Conservation (phyloP, 75 land plant species). For the Cryptomeria japonica region DNA sequence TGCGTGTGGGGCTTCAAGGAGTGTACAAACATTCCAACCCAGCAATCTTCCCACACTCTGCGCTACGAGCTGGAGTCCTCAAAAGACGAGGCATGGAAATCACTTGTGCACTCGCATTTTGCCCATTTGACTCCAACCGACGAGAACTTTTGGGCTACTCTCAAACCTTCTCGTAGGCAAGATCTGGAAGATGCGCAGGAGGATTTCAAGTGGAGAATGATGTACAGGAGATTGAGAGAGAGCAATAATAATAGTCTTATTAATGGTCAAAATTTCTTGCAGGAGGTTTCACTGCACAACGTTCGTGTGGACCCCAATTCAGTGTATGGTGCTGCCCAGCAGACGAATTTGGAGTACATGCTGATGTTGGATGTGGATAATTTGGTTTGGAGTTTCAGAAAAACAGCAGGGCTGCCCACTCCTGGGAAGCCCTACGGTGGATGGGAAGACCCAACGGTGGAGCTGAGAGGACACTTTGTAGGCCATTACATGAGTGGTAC, state of each 20-base stretch:
- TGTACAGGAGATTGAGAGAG: neutral
- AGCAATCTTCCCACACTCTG: too few species aligned
- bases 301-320: constrained; percentile 60
- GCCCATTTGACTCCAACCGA: constrained; percentile 44
- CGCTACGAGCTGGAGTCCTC: too few species aligned
- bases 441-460: constrained; percentile 62
- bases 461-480: constrained; percentile 94
- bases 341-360: constrained; percentile 85
- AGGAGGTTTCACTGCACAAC: constrained; percentile 72
- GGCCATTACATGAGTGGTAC: constrained; percentile 94
- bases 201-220: neutral
- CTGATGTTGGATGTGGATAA: constrained; percentile 80
- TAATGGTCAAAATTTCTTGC: constrained; percentile 21
- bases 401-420: constrained; percentile 59
- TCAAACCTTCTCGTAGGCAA: constrained; percentile 17
- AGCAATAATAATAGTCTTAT: too few species aligned
- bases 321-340: constrained; percentile 57
- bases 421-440: constrained; percentile 77
- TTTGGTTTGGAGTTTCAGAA: constrained; percentile 83
- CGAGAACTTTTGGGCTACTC: constrained; percentile 29
- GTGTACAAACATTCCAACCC: too few species aligned
- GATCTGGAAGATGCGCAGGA: neutral
- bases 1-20: too few species aligned
- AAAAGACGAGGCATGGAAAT: constrained; percentile 30
- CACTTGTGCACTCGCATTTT: constrained; percentile 27